Conservation (phyloP, 768 basidiomycete species). For the Hebeloma cylindrosporum region DNA sequence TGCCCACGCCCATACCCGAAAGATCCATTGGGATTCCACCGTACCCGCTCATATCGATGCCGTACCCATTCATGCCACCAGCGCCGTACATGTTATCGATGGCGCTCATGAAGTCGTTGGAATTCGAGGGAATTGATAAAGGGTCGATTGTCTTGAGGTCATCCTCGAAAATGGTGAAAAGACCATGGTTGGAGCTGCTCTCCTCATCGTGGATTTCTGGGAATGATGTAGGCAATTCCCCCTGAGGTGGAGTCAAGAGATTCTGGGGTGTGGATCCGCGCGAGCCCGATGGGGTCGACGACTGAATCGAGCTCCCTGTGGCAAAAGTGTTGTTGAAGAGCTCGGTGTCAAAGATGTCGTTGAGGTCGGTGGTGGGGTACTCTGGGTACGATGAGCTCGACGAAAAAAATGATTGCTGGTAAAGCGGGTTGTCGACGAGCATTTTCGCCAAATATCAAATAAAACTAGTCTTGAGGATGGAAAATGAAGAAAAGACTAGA, state of each 20-base stretch:
- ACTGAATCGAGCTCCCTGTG: conserved; percentile 24
- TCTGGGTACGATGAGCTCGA: conserved; percentile 19
- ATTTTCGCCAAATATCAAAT: conserved; percentile 12
- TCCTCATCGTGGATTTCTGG: conserved; percentile 36
- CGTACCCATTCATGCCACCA: conserved; percentile 16
- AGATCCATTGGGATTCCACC: too few relatives aligned
- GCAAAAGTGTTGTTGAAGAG: conserved; percentile 40
- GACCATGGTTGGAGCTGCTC: conserved; percentile 25
- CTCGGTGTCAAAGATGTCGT: conserved; percentile 69
- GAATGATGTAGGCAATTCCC: conserved; percentile 32
- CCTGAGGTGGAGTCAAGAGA: conserved; percentile 49
- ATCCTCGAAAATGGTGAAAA: conserved; percentile 49
- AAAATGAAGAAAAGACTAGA: not conserved
- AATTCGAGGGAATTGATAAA: conserved; percentile 13
- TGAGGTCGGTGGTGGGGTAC: conserved; percentile 42
- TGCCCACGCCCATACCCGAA: conserved; percentile 25
- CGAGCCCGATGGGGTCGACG: conserved; percentile 41
- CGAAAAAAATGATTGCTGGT: conserved; percentile 22
- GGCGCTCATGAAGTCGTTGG: conserved; percentile 24
- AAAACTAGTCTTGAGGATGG: not conserved
- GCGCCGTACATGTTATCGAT: conserved; percentile 19
- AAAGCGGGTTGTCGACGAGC: conserved; percentile 24
- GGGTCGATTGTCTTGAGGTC: conserved; percentile 38
- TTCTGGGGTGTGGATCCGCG: conserved; percentile 44
- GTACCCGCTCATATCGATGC: conserved; percentile 20